A percentile compares a stretch with the other conserved stretches of the same genome.
These are phyloP conservation scores for Geotrichum europaeum DNA, from an alignment of 1,139 yeast genomes.

Conservation along the genomic window DNA sequence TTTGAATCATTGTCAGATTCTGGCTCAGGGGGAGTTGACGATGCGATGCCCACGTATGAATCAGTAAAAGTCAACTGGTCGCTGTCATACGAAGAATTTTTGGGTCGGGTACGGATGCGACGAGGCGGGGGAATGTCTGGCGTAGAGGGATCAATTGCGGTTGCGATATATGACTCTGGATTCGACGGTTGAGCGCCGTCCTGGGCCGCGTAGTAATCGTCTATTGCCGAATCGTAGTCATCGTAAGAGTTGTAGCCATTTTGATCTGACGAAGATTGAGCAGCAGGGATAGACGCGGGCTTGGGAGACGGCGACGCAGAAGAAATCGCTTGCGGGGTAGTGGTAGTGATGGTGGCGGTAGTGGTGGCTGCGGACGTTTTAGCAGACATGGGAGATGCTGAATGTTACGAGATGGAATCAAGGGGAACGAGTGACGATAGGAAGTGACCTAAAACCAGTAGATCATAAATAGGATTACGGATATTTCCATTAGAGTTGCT, in stretches of 20 bases:
- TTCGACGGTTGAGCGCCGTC: not conserved
- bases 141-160: not conserved
- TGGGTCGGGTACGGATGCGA: not conserved
- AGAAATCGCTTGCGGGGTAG: not conserved
- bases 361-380: not conserved
- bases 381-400: not conserved
- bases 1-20: not conserved
- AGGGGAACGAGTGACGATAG: not conserved
- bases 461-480: not conserved
- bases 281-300: not conserved
- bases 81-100: not conserved
- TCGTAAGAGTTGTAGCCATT: slow-evolving; percentile 1
- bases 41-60: not conserved
- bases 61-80: not conserved
- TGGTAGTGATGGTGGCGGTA: not conserved
- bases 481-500: not conserved
- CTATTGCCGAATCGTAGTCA: slow-evolving; percentile 9
- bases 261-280: not conserved
- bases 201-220: slow-evolving; percentile 8
- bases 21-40: not conserved
- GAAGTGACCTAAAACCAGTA: not conserved
- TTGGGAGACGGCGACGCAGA: not conserved
- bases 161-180: not conserved
- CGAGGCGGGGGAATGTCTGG: not conserved
- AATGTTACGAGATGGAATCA: not conserved